Percentiles rank a stretch among this genome's conserved stretches.
These are phyloP conservation scores for Boletus subcaerulescens DNA, from an alignment of 768 basidiomycete genomes.

Conservation along the genomic window DNA sequence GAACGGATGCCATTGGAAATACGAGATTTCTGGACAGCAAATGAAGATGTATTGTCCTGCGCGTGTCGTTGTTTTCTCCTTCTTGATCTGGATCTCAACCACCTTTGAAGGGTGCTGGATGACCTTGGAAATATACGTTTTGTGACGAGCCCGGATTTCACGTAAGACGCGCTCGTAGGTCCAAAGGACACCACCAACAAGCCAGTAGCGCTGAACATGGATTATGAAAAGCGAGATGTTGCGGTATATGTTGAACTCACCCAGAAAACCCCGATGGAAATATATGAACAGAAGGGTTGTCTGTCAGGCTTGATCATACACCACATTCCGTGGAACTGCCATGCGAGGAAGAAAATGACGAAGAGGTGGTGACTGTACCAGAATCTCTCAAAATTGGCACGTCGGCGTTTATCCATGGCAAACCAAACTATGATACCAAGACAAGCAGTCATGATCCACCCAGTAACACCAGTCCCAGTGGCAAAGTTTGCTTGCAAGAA, in stretches of 20 bases:
- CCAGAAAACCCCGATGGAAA: conserved; percentile 93
- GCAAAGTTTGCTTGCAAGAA: conserved; percentile 79
- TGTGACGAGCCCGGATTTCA: conserved; percentile 86
- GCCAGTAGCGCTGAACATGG: conserved; percentile 73
- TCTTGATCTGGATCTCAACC: conserved; percentile 96
- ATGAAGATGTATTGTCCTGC: conserved; percentile 95
- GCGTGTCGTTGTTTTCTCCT: conserved; percentile 78
- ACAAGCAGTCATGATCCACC: conserved; percentile 81
- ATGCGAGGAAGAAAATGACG: conserved; percentile 87
- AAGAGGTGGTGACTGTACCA: conserved; percentile 91
- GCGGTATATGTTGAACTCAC: conserved; percentile 40
- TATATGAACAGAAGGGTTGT: conserved; percentile 82
- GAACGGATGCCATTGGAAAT: conserved; percentile 98
- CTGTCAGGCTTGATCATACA: conserved; percentile 94
- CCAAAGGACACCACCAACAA: conserved; percentile 83
- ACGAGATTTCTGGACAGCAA: conserved; percentile 86
- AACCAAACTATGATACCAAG: conserved; percentile 83
- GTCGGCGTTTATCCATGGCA: conserved; percentile 75
- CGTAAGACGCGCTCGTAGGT: conserved; percentile 86
- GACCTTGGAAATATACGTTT: conserved; percentile 91
- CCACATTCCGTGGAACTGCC: conserved; percentile 97
- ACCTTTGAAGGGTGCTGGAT: conserved; percentile 94
- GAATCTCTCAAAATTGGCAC: conserved; percentile 81
- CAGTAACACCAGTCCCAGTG: conserved; percentile 79
- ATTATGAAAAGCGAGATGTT: conserved; percentile 3